A percentile compares a stretch with the other conserved stretches of the same genome.
Evolutionary conservation across 345 rosid genomes (phyloP).

Genomic region (Mangifera indica): DNA sequence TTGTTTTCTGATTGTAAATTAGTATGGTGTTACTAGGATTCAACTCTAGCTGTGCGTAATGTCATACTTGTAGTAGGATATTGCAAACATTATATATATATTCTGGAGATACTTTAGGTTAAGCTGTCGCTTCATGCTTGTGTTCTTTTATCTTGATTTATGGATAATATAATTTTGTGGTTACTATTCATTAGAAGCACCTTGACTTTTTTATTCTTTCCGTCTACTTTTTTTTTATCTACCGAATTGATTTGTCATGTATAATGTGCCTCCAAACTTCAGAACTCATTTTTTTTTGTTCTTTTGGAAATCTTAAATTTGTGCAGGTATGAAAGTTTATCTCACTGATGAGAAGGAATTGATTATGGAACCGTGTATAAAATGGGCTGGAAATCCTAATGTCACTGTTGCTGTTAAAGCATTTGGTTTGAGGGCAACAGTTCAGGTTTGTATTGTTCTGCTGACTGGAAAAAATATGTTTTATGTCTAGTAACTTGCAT

Average conservation of each 20-base stretch:
- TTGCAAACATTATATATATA: neutral
- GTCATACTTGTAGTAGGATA: too few species aligned
- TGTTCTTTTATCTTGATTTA: neutral
- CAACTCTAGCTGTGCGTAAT: neutral
- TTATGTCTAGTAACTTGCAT: neutral
- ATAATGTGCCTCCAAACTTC: neutral
- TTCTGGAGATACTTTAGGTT: neutral
- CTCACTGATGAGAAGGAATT: constrained; percentile 92
- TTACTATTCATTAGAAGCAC: constrained; percentile 1
- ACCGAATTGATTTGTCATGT: neutral
- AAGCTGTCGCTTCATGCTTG: neutral
- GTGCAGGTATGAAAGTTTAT: constrained; percentile 91
- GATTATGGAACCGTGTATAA: constrained; percentile 91
- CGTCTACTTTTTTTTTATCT: neutral
- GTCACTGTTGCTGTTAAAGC: constrained; percentile 76
- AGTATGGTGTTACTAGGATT: neutral
- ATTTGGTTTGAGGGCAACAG: constrained; percentile 87
- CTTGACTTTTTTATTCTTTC: neutral
- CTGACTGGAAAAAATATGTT: neutral
- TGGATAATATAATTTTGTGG: neutral
- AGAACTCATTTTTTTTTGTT: neutral
- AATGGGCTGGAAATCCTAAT: constrained; percentile 97
- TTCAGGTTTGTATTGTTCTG: constrained; percentile 55
- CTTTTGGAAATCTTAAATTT: constrained; percentile 4
- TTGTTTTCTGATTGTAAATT: neutral